Base-by-base conservation (phyloP, 1,139 yeast genomes). In the Pneumocystis sp. region DNA sequence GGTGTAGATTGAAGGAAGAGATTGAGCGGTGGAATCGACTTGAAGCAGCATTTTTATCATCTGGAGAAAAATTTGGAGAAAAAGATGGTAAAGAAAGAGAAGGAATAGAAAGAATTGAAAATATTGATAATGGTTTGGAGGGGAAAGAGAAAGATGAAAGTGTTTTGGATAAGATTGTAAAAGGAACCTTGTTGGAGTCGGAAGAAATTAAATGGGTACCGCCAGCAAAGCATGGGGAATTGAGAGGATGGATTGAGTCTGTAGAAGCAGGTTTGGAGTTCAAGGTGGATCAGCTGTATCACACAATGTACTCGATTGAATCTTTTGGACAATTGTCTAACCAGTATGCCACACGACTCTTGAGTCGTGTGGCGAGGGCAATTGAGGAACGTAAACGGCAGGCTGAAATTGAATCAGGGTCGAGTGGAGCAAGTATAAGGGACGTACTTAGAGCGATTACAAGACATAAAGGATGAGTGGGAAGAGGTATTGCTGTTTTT, bases 371-470 rank as follows among this genome's bases (percentile, higher is more conserved):
- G 1, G 68, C 70, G 1, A 61, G 25, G 3, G 63, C 65, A 17
- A 35, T 69, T 19, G 64, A 64, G 3, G 31, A 60, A 37, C 64
- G 61, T 31, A 65, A 65, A 34, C 44, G 25, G 37, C 59, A 64
- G 34, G 67, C 67, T 35, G 64, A 62, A 63, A 63, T 62, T 19
- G 64, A 35, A 25, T 65, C 66, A 29, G 69, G 67, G 1, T 66
- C 67, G 5, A 67, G 63, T 29, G 67, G 66, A 6, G 44, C 68
- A 19, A 65, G 65, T 42, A 67, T 66, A 40, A 65, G 66, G 31
- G 70, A 69, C 50, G 66, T 69, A 2, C 59, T 68, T 31, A 65
- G 61, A 39, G 65, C 68, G 21, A 44, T 68, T 39, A 57, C 69
- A 34, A 65, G 64, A 31, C 67, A 63, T 8, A 67, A 67, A n/a